A percentile compares a stretch with the other conserved stretches of the same genome.
Conservation (phyloP, 306 rosid genomes). For the Luffa acutangula region DNA sequence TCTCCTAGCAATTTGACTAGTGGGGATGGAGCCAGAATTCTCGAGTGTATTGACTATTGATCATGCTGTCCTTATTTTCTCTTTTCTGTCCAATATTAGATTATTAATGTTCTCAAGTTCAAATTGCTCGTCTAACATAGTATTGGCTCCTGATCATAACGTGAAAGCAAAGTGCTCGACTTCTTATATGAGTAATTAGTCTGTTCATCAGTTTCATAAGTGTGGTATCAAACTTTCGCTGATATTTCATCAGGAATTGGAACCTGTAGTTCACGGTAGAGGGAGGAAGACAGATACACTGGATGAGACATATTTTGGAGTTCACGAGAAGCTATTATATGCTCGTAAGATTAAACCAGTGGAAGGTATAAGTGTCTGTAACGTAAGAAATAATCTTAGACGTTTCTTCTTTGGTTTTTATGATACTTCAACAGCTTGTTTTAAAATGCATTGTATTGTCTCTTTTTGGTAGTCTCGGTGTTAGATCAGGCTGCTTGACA, state of each 20-base stretch:
- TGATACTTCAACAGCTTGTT: neutral
- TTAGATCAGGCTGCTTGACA: neutral
- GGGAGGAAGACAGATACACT: conserved; percentile 60
- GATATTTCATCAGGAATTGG: conserved; percentile 49
- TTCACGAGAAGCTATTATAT: conserved; percentile 63
- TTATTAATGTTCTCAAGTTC: neutral
- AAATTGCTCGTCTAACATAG: neutral
- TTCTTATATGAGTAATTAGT: neutral
- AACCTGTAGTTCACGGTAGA: conserved; percentile 88
- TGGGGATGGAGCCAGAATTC: neutral
- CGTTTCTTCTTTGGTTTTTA: neutral
- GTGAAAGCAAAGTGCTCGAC: neutral
- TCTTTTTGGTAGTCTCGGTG: neutral
- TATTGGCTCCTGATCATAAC: neutral
- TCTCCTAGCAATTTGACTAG: neutral
- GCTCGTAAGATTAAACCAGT: conserved; percentile 87
- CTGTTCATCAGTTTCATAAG: neutral
- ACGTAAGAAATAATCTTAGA: neutral
- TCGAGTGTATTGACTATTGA: neutral
- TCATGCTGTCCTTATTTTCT: neutral
- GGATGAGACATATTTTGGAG: conserved; percentile 77
- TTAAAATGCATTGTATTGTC: neutral
- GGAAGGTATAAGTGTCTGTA: conserved; percentile 39
- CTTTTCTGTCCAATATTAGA: neutral
- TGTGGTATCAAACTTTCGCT: neutral